These are phyloP conservation scores for Fusarium sp. DNA, from an alignment of 2,329 filamentous ascomycete genomes.

Conservation along the genomic window DNA sequence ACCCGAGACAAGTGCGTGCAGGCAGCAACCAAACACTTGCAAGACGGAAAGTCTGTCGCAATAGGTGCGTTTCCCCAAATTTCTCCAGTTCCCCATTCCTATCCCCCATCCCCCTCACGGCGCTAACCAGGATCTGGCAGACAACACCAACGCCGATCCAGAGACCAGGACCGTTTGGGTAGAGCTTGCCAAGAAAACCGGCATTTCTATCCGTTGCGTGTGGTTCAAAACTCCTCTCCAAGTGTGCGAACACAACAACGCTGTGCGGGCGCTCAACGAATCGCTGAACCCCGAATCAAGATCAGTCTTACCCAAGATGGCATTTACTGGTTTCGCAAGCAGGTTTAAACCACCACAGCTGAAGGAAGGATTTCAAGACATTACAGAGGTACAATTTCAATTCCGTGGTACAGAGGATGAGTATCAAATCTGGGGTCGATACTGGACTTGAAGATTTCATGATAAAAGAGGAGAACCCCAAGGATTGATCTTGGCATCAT, in stretches of 20 bases:
- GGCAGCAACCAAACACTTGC: constrained; percentile 74
- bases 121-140: constrained; percentile 59
- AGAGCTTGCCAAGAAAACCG: constrained; percentile 75
- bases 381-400: constrained; percentile 79
- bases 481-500: constrained; percentile 30
- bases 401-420: constrained; percentile 79
- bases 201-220: constrained; percentile 84
- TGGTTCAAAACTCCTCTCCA: constrained; percentile 80
- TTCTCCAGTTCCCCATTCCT: constrained; percentile 24
- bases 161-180: constrained; percentile 85
- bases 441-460: constrained; percentile 72
- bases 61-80: constrained; percentile 71
- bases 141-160: constrained; percentile 93
- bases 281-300: constrained; percentile 87
- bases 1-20: constrained; percentile 78
- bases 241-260: constrained; percentile 87
- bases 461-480: constrained; percentile 6
- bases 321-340: constrained; percentile 81
- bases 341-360: constrained; percentile 78
- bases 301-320: constrained; percentile 78
- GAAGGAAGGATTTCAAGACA: constrained; percentile 86
- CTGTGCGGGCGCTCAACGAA: constrained; percentile 77
- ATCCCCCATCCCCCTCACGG: constrained; percentile 34
- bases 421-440: constrained; percentile 78
- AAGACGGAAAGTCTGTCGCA: constrained; percentile 75